These are phyloP conservation scores for barrel medic (Medicago truncatula) DNA, from an alignment of 306 rosid species.

Conservation along the genomic window MtrunA17r5.0-ANR NC_053043.1:17661501-17662000, in stretches of 20 bases:
- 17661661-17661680: background rate
- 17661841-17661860: conserved; percentile 5
- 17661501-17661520: no score
- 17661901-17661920: conserved; percentile 20
- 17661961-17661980: conserved; percentile 55
- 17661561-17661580: no score
- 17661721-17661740: no score
- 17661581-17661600: background rate
- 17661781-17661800: background rate
- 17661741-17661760: no score
- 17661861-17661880: conserved; percentile 4
- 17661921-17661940: conserved; percentile 53
- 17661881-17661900: conserved; percentile 33
- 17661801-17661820: background rate
- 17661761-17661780: background rate
- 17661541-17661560: background rate
- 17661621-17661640: background rate
- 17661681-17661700: no score
- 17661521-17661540: background rate
- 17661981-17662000: conserved; percentile 16
- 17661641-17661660: background rate
- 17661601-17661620: background rate
- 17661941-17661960: conserved; percentile 67
- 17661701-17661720: no score
- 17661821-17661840: background rate